These are phyloP conservation scores for Pelargonium cotyledonis DNA, from an alignment of 441 rosid genomes.

Conservation along the genomic window DNA sequence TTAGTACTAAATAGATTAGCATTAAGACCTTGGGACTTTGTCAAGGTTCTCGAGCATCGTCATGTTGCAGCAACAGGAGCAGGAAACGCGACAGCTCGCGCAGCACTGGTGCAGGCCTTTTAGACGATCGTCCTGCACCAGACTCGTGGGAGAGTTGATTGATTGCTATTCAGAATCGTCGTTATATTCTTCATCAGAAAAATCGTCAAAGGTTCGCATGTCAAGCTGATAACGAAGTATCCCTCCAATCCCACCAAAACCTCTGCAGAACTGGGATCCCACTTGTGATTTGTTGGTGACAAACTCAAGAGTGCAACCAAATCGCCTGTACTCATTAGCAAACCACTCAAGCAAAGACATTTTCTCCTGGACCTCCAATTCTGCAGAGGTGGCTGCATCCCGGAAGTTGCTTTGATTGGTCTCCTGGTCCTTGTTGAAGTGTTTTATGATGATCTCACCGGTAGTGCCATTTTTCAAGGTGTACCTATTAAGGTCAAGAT, in stretches of 20 bases:
- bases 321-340: not conserved
- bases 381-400: not conserved
- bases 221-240: not conserved
- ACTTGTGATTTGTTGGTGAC: not conserved
- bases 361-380: constrained; percentile 1
- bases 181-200: constrained; percentile 1
- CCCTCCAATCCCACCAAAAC: not conserved
- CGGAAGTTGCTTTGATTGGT: not conserved
- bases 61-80: not conserved
- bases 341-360: not conserved
- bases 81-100: constrained; percentile 3
- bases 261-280: not conserved
- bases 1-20: not conserved
- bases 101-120: not conserved
- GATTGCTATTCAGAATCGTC: constrained; percentile 4
- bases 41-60: not conserved
- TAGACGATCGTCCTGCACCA: not conserved
- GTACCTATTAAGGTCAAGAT: not conserved
- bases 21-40: not conserved
- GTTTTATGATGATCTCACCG: not conserved
- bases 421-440: constrained; percentile 3
- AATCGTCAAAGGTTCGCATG: not conserved
- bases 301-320: not conserved
- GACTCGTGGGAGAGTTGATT: not conserved
- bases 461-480: not conserved